Evolutionary conservation across 2,329 filamentous ascomycete genomes (phyloP), one percentile per base, ranked within the genome.

Genomic region (Thyridium curvatum): DNA sequence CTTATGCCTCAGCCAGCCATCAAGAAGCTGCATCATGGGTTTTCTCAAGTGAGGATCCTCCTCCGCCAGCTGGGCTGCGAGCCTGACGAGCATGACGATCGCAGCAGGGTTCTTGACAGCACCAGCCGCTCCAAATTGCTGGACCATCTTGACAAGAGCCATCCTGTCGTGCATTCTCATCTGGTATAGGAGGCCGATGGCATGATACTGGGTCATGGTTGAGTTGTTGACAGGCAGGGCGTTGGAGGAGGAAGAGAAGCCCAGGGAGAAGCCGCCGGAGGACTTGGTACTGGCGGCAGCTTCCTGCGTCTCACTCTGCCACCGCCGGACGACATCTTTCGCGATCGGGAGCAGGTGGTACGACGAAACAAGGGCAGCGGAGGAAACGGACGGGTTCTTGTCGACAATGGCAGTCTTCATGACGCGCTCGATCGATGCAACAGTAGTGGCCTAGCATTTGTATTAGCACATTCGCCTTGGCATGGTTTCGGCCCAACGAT

Each of bases 91-190:
- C 78, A 98, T 83, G 37, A 98, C 80, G 42, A 90, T 84, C 28
- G 90, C 93, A 43, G 91, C 87, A 15, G 93, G 89, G 64, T 86
- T 96, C 79, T 96, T 97, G 46, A 97, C 84, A 10, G 88, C 88
- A 42, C 93, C 93, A 13, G 89, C 79, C 38, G 84, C 83, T 38
- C 89, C 89, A 60, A 96, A 97, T 63, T 98, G 93, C 69, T 98
- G 93, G n/a, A 98, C 91, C 93, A 98, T 97, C 77, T 98, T 98
- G 44, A 97, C 91, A 52, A 98, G 69, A 16, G 93, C 90, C 93
- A 98, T 98, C 54, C 93, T 82, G 63, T 98, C 93, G 62, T 96
- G 90, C 54, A 85, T 85, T 56, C 93, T 85, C 88, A 97, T 97
- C 67, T 97, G 91, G 64, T 97, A 98, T 33, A 98, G 68, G 39